Percentiles rank a stretch among this genome's conserved stretches.
phyloP scores from a whole-genome alignment of 345 rosid genomes.

The Conringia planisiliqua region DNA sequence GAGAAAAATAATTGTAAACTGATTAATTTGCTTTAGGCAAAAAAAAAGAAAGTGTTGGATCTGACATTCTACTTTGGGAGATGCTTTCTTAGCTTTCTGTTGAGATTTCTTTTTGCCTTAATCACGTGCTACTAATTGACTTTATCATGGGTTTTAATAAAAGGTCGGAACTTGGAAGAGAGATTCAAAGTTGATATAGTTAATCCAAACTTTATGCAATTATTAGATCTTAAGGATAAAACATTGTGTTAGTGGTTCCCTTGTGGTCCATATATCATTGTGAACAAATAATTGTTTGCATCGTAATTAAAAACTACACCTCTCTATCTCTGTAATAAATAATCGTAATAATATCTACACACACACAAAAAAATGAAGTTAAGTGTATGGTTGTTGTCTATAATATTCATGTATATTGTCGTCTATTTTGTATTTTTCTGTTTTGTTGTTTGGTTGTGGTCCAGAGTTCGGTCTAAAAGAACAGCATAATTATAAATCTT shows the following conservation, averaged over 20 bases:
- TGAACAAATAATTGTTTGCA: neutral
- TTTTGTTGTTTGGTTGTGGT: conserved; percentile 13
- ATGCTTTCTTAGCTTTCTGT: conserved; percentile 14
- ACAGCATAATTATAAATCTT: conserved; percentile 9
- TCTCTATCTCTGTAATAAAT: neutral
- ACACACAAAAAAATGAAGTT: too few species aligned
- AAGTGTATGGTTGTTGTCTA: neutral
- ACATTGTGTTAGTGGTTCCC: conserved; percentile 26
- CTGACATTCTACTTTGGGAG: conserved; percentile 30
- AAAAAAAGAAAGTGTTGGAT: conserved; percentile 1
- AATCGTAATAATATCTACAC: neutral
- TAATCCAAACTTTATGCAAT: conserved; percentile 10
- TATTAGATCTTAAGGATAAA: neutral
- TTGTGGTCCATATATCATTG: conserved; percentile 6
- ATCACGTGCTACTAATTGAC: conserved; percentile 33
- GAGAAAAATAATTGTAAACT: neutral
- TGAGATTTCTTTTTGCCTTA: conserved; percentile 9
- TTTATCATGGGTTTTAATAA: conserved; percentile 8
- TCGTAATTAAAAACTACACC: neutral
- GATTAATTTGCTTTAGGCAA: conserved; percentile 8
- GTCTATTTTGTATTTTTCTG: neutral
- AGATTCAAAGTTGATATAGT: conserved; percentile 19
- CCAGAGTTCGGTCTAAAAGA: neutral
- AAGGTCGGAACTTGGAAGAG: conserved; percentile 4
- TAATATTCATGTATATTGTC: neutral